phyloP scores from a whole-genome alignment of 106 monocot species.

The Amphibolis antarctica region DNA sequence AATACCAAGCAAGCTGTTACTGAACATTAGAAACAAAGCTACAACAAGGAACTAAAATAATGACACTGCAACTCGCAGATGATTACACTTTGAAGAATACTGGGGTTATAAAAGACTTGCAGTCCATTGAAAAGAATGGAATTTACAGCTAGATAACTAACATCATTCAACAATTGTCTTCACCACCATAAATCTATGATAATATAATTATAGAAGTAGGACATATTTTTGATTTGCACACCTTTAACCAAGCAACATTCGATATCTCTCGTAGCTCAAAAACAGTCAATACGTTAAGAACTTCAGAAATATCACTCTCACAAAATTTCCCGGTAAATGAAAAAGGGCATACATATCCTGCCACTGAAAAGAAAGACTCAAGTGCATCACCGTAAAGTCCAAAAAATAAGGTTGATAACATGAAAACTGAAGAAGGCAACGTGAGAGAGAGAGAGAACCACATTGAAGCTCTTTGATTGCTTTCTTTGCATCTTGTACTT shows the following conservation, averaged over 20 bases:
- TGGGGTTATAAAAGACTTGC: no score
- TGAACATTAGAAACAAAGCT: no score
- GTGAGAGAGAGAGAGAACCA: constrained; percentile 10
- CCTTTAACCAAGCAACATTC: constrained; percentile 11
- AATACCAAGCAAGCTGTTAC: background rate
- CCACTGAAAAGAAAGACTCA: constrained; percentile 31
- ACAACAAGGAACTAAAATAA: no score
- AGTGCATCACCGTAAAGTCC: background rate
- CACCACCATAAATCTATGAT: no score
- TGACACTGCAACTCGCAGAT: no score
- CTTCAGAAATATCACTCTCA: constrained; percentile 41
- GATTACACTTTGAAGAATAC: no score
- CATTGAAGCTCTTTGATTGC: constrained; percentile 65
- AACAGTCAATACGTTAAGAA: constrained; percentile 59
- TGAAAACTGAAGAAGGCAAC: background rate
- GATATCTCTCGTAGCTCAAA: constrained; percentile 52
- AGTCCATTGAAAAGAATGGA: no score
- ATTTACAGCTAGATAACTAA: no score
- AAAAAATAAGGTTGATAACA: background rate
- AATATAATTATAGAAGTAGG: background rate
- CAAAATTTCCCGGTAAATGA: constrained; percentile 8
- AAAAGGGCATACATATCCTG: constrained; percentile 52
- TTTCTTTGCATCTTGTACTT: constrained; percentile 46
- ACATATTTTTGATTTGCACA: background rate
- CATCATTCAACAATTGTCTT: no score